phyloP scores from a whole-genome alignment of 2,329 filamentous ascomycete genomes.

The Penicillium occitanis region DNA sequence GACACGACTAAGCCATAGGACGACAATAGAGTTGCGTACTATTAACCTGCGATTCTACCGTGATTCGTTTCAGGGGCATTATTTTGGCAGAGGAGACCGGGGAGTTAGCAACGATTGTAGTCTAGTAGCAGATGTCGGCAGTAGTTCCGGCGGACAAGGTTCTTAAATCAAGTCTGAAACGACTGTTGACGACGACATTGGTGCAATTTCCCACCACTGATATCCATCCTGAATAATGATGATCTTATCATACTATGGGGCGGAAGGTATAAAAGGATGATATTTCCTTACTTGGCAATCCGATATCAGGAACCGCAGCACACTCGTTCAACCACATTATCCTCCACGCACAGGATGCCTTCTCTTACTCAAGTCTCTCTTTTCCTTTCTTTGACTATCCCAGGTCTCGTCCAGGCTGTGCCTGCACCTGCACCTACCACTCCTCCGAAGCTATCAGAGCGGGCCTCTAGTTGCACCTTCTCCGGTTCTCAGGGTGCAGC shows the following conservation, averaged over 20 bases:
- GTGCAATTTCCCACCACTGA: background rate
- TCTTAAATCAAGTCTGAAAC: background rate
- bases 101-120: background rate
- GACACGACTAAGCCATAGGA: background rate
- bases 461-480: background rate
- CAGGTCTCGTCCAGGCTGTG: background rate
- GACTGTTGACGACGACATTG: background rate
- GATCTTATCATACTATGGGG: background rate
- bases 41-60: background rate
- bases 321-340: background rate
- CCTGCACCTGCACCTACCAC: background rate
- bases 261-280: background rate
- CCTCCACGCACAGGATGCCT: background rate
- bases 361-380: background rate
- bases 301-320: background rate
- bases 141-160: background rate
- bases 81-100: background rate
- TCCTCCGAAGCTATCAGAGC: background rate
- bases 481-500: constrained; percentile 23
- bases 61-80: background rate
- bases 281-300: background rate
- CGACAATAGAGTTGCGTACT: background rate
- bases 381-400: background rate
- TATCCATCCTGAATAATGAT: background rate
- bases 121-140: background rate